A percentile compares a stretch with the other conserved stretches of the same genome.
These are phyloP conservation scores for Rhizopus arrhizus DNA, from an alignment of 371 early-diverging fungal genomes.

Conservation along the genomic window DNA sequence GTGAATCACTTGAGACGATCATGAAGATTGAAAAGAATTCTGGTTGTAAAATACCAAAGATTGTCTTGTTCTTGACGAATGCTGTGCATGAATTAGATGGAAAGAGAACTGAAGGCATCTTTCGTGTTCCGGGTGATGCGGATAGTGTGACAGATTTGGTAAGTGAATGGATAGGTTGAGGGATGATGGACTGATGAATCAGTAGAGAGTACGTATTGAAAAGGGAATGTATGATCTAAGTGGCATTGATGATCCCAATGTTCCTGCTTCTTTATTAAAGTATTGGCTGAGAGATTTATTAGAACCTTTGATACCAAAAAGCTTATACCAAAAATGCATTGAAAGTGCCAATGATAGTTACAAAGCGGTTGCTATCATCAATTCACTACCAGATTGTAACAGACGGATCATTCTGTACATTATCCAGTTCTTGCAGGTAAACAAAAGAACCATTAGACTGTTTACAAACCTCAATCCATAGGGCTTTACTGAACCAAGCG, in stretches of 20 bases:
- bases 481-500: conserved; percentile 74
- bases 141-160: conserved; percentile 85
- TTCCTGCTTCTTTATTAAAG: conserved; percentile 90
- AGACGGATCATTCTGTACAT: conserved; percentile 78
- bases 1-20: conserved; percentile 83
- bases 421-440: conserved; percentile 79
- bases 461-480: conserved; percentile 18
- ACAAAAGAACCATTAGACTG: neutral
- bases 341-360: conserved; percentile 55
- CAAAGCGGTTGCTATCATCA: conserved; percentile 65
- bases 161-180: conserved; percentile 13
- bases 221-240: conserved; percentile 73
- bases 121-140: conserved; percentile 94
- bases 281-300: conserved; percentile 93
- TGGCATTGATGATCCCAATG: conserved; percentile 85
- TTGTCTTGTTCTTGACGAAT: conserved; percentile 84
- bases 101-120: conserved; percentile 89
- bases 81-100: conserved; percentile 79
- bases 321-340: conserved; percentile 77
- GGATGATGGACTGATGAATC: too few species aligned
- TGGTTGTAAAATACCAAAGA: conserved; percentile 67
- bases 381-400: conserved; percentile 72
- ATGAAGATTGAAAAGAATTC: conserved; percentile 63
- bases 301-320: conserved; percentile 86
- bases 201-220: conserved; percentile 76